These are phyloP conservation scores for Seminavis robusta DNA, from an alignment of 108 stramenopile species.

Conservation along the genomic window DNA sequence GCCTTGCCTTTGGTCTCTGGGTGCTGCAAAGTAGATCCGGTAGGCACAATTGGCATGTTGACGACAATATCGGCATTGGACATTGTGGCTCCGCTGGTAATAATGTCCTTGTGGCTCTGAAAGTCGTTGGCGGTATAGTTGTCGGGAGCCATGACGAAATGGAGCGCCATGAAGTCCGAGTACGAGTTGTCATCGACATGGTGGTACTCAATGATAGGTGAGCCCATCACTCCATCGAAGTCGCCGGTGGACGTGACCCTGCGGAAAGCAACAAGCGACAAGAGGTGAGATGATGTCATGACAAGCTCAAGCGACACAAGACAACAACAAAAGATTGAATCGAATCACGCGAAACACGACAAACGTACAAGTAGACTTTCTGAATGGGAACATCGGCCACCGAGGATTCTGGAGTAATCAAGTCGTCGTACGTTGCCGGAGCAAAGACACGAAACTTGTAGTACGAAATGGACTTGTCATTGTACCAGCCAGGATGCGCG, in stretches of 20 bases:
- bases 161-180: slow-evolving; percentile 19
- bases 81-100: not conserved
- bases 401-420: slow-evolving; percentile 4
- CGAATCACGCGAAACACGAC: too few species aligned
- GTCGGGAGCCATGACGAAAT: slow-evolving; percentile 12
- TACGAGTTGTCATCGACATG: slow-evolving; percentile 10
- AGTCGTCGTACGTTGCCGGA: slow-evolving; percentile 17
- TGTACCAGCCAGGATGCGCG: slow-evolving; percentile 26
- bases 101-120: slow-evolving; percentile 9
- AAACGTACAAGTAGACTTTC: slow-evolving; percentile 16
- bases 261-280: too few species aligned
- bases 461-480: slow-evolving; percentile 17
- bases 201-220: slow-evolving; percentile 24
- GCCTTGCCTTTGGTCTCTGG: slow-evolving; percentile 5
- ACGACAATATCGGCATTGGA: slow-evolving; percentile 13
- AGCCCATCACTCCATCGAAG: slow-evolving; percentile 19
- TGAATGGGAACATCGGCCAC: slow-evolving; percentile 12
- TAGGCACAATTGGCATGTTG: slow-evolving; percentile 25
- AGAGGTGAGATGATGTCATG: too few species aligned
- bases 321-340: too few species aligned
- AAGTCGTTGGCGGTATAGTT: slow-evolving; percentile 13
- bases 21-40: slow-evolving; percentile 15
- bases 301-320: too few species aligned
- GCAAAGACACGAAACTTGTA: slow-evolving; percentile 26
- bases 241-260: slow-evolving; percentile 13